These are phyloP conservation scores for Annulohypoxylon nitens DNA, from an alignment of 495 filamentous ascomycete species.

Conservation along the genomic window DNA sequence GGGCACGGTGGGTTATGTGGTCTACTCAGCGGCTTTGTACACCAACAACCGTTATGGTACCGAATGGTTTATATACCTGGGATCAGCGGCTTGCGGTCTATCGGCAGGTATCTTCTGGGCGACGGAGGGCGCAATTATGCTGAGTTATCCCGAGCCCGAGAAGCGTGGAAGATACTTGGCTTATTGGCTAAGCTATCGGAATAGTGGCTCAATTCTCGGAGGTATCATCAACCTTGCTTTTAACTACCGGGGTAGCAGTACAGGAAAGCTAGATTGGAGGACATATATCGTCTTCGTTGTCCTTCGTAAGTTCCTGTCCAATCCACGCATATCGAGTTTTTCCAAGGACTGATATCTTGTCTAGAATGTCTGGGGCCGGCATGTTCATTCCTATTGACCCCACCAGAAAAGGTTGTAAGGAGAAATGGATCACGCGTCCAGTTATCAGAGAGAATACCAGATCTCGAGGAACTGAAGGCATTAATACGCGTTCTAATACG, in stretches of 20 bases:
- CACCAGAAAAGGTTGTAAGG: conserved; percentile 22
- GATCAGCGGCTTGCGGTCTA: conserved; percentile 21
- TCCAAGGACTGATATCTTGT: not conserved
- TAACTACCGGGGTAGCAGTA: conserved; percentile 17
- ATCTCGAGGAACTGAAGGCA: conserved; percentile 19
- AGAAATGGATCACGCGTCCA: conserved; percentile 24
- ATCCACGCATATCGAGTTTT: not conserved
- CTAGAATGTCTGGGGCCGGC: conserved; percentile 13
- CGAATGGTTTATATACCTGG: conserved; percentile 26
- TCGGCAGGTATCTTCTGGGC: conserved; percentile 22
- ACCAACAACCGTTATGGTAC: conserved; percentile 22
- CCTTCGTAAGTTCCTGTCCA: not conserved
- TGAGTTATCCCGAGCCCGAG: conserved; percentile 28
- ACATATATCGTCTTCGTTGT: conserved; percentile 30
- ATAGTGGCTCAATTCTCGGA: conserved; percentile 26
- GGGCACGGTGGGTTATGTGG: conserved; percentile 21
- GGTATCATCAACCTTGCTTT: conserved; percentile 29
- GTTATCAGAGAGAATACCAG: conserved; percentile 15
- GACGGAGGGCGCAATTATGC: conserved; percentile 24
- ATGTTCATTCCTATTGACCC: conserved; percentile 21
- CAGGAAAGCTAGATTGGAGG: conserved; percentile 26
- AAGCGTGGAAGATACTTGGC: conserved; percentile 27
- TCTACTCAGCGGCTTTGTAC: conserved; percentile 20
- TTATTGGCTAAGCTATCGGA: conserved; percentile 29
- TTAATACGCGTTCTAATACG: conserved; percentile 3